Conservation (phyloP, 305 asterid genomes). For the Ilex paraguariensis region DNA sequence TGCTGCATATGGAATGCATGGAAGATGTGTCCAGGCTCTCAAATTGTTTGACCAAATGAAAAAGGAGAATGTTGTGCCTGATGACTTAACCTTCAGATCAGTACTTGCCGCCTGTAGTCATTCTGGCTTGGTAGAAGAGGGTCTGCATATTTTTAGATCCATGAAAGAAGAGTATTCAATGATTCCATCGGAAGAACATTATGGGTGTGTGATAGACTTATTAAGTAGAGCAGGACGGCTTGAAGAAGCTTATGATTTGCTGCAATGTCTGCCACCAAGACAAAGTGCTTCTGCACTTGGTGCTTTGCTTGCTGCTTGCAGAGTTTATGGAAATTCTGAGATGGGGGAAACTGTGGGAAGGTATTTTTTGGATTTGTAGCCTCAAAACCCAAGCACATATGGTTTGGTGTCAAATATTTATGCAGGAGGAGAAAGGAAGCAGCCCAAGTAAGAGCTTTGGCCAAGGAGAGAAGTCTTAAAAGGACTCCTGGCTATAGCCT, state of each 20-base stretch:
- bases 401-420: conserved; percentile 43
- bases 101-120: conserved; percentile 63
- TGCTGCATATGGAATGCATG: conserved; percentile 55
- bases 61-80: conserved; percentile 23
- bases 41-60: conserved; percentile 36
- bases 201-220: conserved; percentile 53
- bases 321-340: conserved; percentile 37
- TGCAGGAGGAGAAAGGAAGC: conserved; percentile 46
- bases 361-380: conserved; percentile 40
- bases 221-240: conserved; percentile 51
- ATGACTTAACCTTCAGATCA: conserved; percentile 42
- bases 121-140: conserved; percentile 38
- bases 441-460: conserved; percentile 27
- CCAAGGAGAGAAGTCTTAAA: conserved; percentile 35
- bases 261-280: conserved; percentile 22
- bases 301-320: conserved; percentile 51
- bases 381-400: conserved; percentile 32
- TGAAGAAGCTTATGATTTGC: conserved; percentile 38
- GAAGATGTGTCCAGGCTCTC: conserved; percentile 34
- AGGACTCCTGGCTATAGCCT: conserved; percentile 45
- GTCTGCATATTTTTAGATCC: conserved; percentile 34
- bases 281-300: conserved; percentile 35
- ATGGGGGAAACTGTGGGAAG: conserved; percentile 42
- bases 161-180: conserved; percentile 40
- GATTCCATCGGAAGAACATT: conserved; percentile 53